Base-by-base conservation (phyloP, 2,329 filamentous ascomycete genomes). In the Sclerotinia sclerotiorum region DNA sequence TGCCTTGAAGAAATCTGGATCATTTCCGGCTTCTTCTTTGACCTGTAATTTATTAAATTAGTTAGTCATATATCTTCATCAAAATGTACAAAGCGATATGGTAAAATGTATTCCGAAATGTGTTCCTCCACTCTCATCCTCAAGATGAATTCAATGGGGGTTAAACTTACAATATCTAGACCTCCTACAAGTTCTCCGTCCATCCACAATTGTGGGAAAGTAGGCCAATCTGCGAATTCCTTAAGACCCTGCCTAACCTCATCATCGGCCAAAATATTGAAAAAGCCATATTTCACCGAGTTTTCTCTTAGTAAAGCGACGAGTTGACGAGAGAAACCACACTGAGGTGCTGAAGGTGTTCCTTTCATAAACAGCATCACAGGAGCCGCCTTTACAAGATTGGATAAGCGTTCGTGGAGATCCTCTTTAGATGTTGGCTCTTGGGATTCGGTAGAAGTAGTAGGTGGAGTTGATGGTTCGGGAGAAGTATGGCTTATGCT, bases 351-450 rank as follows among this genome's bases (percentile, higher is more conserved):
- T 72, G 89, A 92, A 0, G 93, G 93, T 3, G 92, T 96, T n/a
- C 93, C 94, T 82, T 97, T 97, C 93, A 97, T 97, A 81, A 99
- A 99, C 39, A 99, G 84, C 95, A 99, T 99, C 44, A 99, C 94
- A 0, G 94, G 93, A 44, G 95, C 94, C 6, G 95, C 95, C 82
- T 94, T 97, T 73, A 98, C 94, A 48, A 99, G 85, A 74, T 96
- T 91, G 27, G 81, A 85, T 49, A 99, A 83, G 44, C 94, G 86
- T 79, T 90, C 89, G 79, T 93, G 89, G 66, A 99, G 82, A 73
- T 96, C 93, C 79, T 97, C 92, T 81, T 94, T 94, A 79, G 88
- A 85, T 68, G 81, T 84, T 10, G 82, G 83, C 69, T 87, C 84
- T 8, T 69, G 77, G 72, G 73, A 71, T 44, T 75, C 74, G 13